phyloP scores from a whole-genome alignment of 1,284 basidiomycete species.

The Sporisorium graminicola region DNA sequence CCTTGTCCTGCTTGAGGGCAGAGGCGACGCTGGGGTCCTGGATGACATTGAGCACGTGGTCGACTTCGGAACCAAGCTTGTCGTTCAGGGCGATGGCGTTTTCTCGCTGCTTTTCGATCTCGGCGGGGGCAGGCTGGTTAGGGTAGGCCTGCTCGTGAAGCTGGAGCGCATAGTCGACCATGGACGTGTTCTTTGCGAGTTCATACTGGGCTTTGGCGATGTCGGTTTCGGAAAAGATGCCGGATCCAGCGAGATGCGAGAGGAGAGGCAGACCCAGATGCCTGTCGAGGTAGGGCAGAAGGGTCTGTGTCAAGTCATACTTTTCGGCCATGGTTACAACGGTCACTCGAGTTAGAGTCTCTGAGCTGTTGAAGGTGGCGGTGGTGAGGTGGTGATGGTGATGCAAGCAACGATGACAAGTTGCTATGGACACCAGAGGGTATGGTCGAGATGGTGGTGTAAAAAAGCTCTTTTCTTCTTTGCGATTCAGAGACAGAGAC shows the following conservation, averaged over 20 bases:
- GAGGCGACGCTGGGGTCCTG: slow-evolving; percentile 91
- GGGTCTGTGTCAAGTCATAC: slow-evolving; percentile 78
- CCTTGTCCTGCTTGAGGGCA: slow-evolving; percentile 91
- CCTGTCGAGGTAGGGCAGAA: slow-evolving; percentile 87
- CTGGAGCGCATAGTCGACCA: slow-evolving; percentile 73
- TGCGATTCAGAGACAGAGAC: slow-evolving; percentile 9
- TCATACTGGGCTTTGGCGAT: slow-evolving; percentile 92
- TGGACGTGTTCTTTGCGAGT: slow-evolving; percentile 83
- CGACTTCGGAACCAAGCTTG: slow-evolving; percentile 85
- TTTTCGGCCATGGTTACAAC: slow-evolving; percentile 61
- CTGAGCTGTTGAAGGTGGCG: background rate
- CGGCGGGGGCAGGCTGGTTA: slow-evolving; percentile 72
- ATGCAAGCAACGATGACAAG: slow-evolving; percentile 35
- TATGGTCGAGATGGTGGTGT: slow-evolving; percentile 44
- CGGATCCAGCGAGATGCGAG: slow-evolving; percentile 80
- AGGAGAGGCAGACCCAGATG: slow-evolving; percentile 94
- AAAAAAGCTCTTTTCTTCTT: slow-evolving; percentile 1
- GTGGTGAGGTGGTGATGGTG: background rate
- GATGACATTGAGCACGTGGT: slow-evolving; percentile 93
- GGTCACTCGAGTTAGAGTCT: slow-evolving; percentile 8
- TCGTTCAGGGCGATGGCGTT: slow-evolving; percentile 86
- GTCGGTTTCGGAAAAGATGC: slow-evolving; percentile 79
- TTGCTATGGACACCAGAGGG: slow-evolving; percentile 36
- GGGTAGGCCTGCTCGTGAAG: slow-evolving; percentile 83
- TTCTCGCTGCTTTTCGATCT: slow-evolving; percentile 70